Conservation (phyloP, 768 basidiomycete species). For the Podaxis sp. region DNA sequence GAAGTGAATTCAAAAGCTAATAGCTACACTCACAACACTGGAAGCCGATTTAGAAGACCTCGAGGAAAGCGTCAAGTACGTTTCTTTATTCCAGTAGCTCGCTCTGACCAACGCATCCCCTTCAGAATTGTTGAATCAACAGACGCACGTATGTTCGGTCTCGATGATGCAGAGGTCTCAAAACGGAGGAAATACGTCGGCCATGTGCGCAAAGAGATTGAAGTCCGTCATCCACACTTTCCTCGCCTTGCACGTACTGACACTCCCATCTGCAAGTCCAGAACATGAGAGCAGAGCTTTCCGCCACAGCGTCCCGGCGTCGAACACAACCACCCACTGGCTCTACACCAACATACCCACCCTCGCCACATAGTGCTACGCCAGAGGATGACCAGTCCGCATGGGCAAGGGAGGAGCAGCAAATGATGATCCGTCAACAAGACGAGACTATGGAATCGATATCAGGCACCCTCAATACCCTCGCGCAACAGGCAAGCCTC, state of each 20-base stretch:
- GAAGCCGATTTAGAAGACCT: constrained; percentile 90
- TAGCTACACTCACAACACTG: constrained; percentile 71
- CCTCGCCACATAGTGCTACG: constrained; percentile 25
- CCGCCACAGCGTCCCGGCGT: constrained; percentile 22
- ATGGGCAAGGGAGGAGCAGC: constrained; percentile 87
- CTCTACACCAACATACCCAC: constrained; percentile 24
- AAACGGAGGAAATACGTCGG: constrained; percentile 75
- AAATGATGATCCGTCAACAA: constrained; percentile 89
- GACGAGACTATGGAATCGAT: constrained; percentile 89
- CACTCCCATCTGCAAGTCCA: constrained; percentile 45
- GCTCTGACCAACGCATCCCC: background rate
- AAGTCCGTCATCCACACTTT: constrained; percentile 48
- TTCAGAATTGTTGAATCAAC: constrained; percentile 82
- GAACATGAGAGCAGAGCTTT: constrained; percentile 73
- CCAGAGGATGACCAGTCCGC: constrained; percentile 67
- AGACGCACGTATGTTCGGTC: constrained; percentile 81
- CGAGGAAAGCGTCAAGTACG: constrained; percentile 90
- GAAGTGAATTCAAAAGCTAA: constrained; percentile 47
- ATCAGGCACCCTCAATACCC: constrained; percentile 77
- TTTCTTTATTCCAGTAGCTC: background rate
- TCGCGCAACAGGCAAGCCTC: constrained; percentile 88
- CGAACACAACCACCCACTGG: constrained; percentile 21
- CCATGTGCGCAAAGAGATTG: constrained; percentile 72
- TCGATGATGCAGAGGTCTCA: constrained; percentile 76
- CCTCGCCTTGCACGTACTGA: constrained; percentile 23